phyloP scores from a whole-genome alignment of 441 rosid genomes.

The Gossypium gossypioides region DNA sequence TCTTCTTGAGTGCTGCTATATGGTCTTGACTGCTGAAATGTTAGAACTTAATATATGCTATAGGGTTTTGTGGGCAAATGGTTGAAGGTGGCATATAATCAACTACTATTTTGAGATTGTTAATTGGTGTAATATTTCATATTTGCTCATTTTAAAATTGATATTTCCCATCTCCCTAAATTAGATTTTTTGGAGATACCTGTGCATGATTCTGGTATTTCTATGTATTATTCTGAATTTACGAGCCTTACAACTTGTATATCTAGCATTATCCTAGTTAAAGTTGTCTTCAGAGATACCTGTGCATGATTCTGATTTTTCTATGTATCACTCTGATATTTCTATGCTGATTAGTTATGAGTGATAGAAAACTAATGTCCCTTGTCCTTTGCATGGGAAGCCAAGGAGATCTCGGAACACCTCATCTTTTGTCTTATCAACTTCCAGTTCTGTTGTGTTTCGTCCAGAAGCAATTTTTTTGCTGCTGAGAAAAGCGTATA shows the following conservation, averaged over 20 bases:
- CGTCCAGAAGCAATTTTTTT: slow-evolving; percentile 56
- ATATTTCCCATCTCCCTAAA: background rate
- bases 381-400: slow-evolving; percentile 29
- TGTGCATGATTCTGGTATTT: background rate
- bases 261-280: background rate
- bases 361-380: slow-evolving; percentile 3
- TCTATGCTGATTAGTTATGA: background rate
- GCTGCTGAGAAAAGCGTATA: slow-evolving; percentile 61
- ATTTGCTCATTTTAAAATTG: background rate
- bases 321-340: no score
- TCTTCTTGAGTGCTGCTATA: background rate
- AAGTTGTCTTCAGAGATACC: background rate
- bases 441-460: slow-evolving; percentile 47
- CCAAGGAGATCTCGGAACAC: slow-evolving; percentile 60
- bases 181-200: background rate
- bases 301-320: no score
- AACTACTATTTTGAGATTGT: background rate
- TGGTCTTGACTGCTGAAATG: background rate
- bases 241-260: background rate
- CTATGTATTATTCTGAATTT: background rate
- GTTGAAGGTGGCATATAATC: background rate
- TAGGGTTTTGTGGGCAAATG: background rate
- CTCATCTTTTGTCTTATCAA: slow-evolving; percentile 32
- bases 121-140: background rate
- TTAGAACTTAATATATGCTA: background rate